Base-by-base conservation (phyloP, 116 monocot species). In the Phalaenopsis hybrid region DNA sequence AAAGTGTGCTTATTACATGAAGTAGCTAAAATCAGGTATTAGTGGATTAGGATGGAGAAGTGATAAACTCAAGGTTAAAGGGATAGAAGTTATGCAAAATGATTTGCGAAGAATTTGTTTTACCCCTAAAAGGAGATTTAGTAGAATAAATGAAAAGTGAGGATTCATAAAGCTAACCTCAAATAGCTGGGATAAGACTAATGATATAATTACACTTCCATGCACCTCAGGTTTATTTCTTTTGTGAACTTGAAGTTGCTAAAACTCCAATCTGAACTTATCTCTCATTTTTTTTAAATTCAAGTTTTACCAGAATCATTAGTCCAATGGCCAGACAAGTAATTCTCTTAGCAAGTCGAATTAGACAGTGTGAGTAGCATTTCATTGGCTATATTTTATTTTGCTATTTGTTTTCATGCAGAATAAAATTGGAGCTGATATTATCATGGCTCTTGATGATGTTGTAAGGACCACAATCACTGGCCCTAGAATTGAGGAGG, bases 361-460 rank as follows among this genome's bases (percentile, higher is more conserved):
- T 4, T 65, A 65, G 31, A 72, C 3, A 37, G 25, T 72, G 15
- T 37, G 41, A 37, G 25, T 41, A 72, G 37, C 37, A 13, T 72
- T 75, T 6, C 6, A 75, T 75, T 75, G 45, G 46, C 41, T 46
- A 10, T 45, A 45, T 75, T 8, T 75, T 75, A 20, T 57, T 41
- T 34, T 6, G 16, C 11, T 74, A 57, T 28, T 59, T 28, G 11
- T 45, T 63, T 31, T 74, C 11, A 76, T 90, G 79, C 85, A 99
- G 99, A 99, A 95, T 85, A 99, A 95, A 88, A 95, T 99, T 82
- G 99, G 99, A 82, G 99, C 99, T 84, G 99, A 99, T 90, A 99
- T 99, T 79, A 99, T 99, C 78, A 99, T 99, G 99, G 99, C 99
- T 20, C 99, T 99, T 85, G 99, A 99, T 88, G 99, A 99, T 89